Evolutionary conservation across 2,329 filamentous ascomycete genomes (phyloP).

Genomic region (Trichoderma atroviride): DNA sequence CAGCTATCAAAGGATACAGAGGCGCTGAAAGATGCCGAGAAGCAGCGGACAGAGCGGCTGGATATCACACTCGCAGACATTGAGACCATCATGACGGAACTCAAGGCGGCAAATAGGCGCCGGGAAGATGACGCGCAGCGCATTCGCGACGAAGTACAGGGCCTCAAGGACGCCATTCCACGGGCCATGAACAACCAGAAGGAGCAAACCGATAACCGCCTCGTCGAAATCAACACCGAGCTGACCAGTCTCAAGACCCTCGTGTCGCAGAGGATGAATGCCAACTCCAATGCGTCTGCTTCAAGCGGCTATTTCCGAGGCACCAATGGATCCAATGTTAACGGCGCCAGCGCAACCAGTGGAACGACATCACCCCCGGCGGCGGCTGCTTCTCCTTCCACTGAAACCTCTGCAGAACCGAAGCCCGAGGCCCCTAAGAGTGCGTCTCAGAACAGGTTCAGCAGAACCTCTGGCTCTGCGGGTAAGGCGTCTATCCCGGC

Average conservation of each 20-base stretch:
- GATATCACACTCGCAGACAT: slow-evolving; percentile 82
- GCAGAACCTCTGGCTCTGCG: slow-evolving; percentile 41
- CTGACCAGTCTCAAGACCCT: slow-evolving; percentile 91
- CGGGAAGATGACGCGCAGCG: slow-evolving; percentile 87
- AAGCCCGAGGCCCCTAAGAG: slow-evolving; percentile 40
- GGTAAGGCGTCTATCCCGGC: slow-evolving; percentile 72
- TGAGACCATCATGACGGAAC: slow-evolving; percentile 76
- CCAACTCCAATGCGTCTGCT: slow-evolving; percentile 35
- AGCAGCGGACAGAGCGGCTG: slow-evolving; percentile 78
- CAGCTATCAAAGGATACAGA: slow-evolving; percentile 91
- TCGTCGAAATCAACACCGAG: slow-evolving; percentile 85
- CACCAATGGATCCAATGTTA: slow-evolving; percentile 25
- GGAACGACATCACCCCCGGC: slow-evolving; percentile 30
- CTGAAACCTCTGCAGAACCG: slow-evolving; percentile 32
- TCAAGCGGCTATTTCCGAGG: slow-evolving; percentile 33
- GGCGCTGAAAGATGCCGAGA: slow-evolving; percentile 82
- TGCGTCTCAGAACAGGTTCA: slow-evolving; percentile 36
- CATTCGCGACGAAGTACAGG: slow-evolving; percentile 82
- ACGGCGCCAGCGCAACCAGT: slow-evolving; percentile 30
- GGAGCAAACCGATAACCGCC: slow-evolving; percentile 74
- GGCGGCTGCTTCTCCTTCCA: slow-evolving; percentile 10
- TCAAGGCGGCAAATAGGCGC: slow-evolving; percentile 79
- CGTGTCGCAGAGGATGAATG: slow-evolving; percentile 65
- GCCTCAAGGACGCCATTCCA: slow-evolving; percentile 81
- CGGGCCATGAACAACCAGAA: slow-evolving; percentile 87